Evolutionary conservation across 1,284 basidiomycete species (phyloP).

Genomic region (Irpex sp.): DNA sequence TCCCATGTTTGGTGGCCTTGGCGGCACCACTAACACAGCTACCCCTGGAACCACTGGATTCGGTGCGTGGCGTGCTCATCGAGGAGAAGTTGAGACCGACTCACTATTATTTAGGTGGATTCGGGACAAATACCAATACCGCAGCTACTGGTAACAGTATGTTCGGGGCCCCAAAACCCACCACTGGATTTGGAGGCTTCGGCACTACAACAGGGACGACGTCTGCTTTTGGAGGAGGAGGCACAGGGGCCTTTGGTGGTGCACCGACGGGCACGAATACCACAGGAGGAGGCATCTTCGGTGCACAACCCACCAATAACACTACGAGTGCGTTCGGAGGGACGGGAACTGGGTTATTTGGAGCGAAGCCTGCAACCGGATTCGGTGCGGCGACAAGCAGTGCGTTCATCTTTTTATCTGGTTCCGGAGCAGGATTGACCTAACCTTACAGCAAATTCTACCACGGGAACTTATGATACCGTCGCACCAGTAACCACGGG

Average conservation of each 20-base stretch:
- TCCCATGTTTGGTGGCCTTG: constrained; percentile 73
- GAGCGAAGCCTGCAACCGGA: constrained; percentile 26
- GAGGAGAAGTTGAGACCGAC: neutral
- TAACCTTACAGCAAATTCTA: constrained; percentile 16
- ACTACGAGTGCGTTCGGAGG: constrained; percentile 24
- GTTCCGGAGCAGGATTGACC: neutral
- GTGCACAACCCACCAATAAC: constrained; percentile 22
- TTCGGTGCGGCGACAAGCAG: constrained; percentile 21
- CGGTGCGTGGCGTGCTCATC: constrained; percentile 40
- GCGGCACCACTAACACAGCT: constrained; percentile 33
- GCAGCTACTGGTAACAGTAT: constrained; percentile 33
- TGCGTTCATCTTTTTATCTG: constrained; percentile 1
- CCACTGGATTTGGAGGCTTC: constrained; percentile 70
- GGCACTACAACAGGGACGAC: constrained; percentile 29
- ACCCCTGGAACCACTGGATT: constrained; percentile 37
- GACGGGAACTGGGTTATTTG: constrained; percentile 39
- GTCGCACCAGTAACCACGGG: constrained; percentile 58
- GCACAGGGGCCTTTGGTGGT: constrained; percentile 25
- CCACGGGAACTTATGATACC: constrained; percentile 22
- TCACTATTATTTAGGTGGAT: constrained; percentile 41
- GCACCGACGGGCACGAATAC: constrained; percentile 14
- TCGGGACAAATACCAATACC: constrained; percentile 43
- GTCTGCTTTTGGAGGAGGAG: constrained; percentile 27
- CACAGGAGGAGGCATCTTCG: constrained; percentile 16
- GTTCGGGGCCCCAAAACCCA: constrained; percentile 61